A percentile compares a stretch with the other conserved stretches of the same genome.
Evolutionary conservation across 768 basidiomycete genomes (phyloP).

Genomic region (Pisolithus albus): DNA sequence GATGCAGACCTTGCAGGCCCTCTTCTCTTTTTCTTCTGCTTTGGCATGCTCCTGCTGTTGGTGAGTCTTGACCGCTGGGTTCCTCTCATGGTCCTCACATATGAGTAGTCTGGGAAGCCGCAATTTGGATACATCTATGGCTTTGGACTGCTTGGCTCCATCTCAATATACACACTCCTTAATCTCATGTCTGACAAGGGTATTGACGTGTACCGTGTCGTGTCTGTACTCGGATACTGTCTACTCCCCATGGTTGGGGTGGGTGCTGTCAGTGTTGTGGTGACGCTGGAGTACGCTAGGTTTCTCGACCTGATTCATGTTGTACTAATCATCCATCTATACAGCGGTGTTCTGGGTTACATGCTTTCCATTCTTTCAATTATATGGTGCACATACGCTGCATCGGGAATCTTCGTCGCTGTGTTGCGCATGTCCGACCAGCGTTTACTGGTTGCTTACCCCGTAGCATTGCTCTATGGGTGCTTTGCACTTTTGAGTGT

Average conservation of each 20-base stretch:
- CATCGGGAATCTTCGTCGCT: constrained; percentile 91
- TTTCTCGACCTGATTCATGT: background rate
- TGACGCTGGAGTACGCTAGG: constrained; percentile 73
- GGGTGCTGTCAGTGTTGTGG: constrained; percentile 78
- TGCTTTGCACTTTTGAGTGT: constrained; percentile 92
- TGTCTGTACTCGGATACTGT: constrained; percentile 95
- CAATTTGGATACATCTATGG: constrained; percentile 99
- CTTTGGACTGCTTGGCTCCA: constrained; percentile 89
- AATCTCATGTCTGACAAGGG: constrained; percentile 95
- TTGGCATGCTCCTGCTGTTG: constrained; percentile 85
- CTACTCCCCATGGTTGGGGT: constrained; percentile 95
- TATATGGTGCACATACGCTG: constrained; percentile 95
- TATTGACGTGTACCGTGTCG: constrained; percentile 92
- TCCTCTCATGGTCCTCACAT: constrained; percentile 2
- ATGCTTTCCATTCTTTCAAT: constrained; percentile 76
- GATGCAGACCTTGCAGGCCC: constrained; percentile 98
- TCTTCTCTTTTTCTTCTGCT: constrained; percentile 90
- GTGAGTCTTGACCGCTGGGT: constrained; percentile 42
- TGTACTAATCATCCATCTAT: constrained; percentile 4
- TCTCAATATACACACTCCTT: constrained; percentile 87
- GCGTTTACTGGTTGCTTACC: constrained; percentile 91
- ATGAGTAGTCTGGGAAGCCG: constrained; percentile 83
- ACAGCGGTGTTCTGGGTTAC: constrained; percentile 80
- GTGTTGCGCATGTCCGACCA: constrained; percentile 96
- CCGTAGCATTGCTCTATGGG: constrained; percentile 87